These are phyloP conservation scores for Pseudozyma sp. DNA, from an alignment of 1,284 basidiomycete genomes.

Conservation along the genomic window DNA sequence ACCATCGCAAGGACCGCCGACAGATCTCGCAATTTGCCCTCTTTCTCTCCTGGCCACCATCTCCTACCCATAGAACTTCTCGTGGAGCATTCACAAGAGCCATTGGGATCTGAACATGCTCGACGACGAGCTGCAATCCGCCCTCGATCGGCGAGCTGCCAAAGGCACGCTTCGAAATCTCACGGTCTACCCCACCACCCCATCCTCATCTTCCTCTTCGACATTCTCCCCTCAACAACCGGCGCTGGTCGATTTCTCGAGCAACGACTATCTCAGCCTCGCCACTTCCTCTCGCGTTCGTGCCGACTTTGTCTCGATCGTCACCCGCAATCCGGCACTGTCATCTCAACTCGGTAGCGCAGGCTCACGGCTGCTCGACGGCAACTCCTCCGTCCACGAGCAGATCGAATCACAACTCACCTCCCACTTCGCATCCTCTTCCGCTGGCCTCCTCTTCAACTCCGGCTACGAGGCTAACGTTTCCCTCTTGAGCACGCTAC, in stretches of 20 bases:
- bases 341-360: constrained; percentile 76
- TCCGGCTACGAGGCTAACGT: constrained; percentile 95
- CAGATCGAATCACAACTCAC: constrained; percentile 55
- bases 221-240: constrained; percentile 9
- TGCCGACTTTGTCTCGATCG: constrained; percentile 30
- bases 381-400: constrained; percentile 71
- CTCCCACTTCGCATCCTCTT: constrained; percentile 54
- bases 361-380: constrained; percentile 88
- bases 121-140: constrained; percentile 52
- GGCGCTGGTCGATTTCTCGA: constrained; percentile 77
- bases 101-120: constrained; percentile 32
- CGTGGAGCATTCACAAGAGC: too few relatives aligned
- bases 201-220: constrained; percentile 17
- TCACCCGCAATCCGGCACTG: constrained; percentile 12
- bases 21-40: too few relatives aligned
- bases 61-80: neutral
- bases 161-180: constrained; percentile 60
- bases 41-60: neutral
- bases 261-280: constrained; percentile 94
- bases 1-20: neutral
- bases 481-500: constrained; percentile 84
- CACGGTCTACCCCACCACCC: constrained; percentile 33
- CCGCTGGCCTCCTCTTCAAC: constrained; percentile 85
- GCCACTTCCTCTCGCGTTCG: constrained; percentile 74
- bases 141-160: constrained; percentile 50